Base-by-base conservation (phyloP, 495 filamentous ascomycete species). In the Aspergillus wentii region DNA sequence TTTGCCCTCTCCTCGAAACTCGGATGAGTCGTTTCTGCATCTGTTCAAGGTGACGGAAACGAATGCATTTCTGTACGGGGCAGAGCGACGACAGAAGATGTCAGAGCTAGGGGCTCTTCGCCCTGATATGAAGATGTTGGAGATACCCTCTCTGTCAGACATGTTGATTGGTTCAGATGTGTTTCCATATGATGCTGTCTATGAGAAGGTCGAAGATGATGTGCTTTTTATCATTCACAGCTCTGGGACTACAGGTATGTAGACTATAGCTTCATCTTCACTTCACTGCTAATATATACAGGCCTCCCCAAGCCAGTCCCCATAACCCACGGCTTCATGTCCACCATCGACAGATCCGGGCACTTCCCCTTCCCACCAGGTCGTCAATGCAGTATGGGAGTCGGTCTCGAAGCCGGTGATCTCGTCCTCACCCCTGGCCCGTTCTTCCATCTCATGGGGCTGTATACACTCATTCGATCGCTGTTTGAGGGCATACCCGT, bases 361-460 rank as follows among this genome's bases (percentile, higher is more conserved):
- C 49, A 40, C 37, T 2, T 68, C 30, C 60, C 51, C 35, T 42
- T 52, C 5, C 51, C 53, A n/a, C 29, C 44, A 8, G 33, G 44
- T 4, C 32, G 45, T n/a, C n/a, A n/a, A n/a, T n/a, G n/a, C n/a
- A n/a, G n/a, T n/a, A n/a, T n/a, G n/a, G n/a, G n/a, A n/a, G n/a
- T n/a, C n/a, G n/a, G n/a, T n/a, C n/a, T n/a, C n/a, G 41, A 69
- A 72, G 36, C 66, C 60, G 11, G 82, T 71, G 14, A 85, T 38
- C 6, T 78, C 78, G 41, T 84, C 74, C 17, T 43, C 20, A 13
- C 25, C 3, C 34, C 32, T 23, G 35, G 34, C 22, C 45, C 45
- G 3, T 40, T 48, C 26, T 48, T 43, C 20, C 45, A 48, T 17
- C 9, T 48, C 8, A 48, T 48, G 23, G 45, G 45, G 1, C 26